Conservation (phyloP, 192 early-diverging fungal genomes). For the Dissophora ornata region DNA sequence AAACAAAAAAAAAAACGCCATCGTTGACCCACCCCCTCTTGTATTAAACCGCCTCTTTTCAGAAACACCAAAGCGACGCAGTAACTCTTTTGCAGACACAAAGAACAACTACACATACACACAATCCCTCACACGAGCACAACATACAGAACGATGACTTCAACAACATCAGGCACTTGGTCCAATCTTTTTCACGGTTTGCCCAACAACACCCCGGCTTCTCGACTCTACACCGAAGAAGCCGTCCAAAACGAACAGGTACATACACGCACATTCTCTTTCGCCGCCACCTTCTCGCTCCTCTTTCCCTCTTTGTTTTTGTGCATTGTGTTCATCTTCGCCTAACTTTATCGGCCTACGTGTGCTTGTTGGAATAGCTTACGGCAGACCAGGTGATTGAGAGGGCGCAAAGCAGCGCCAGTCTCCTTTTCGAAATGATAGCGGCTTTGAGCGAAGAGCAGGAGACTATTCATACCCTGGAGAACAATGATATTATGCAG, state of each 20-base stretch:
- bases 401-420: slow-evolving; percentile 35
- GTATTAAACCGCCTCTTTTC: too few species aligned
- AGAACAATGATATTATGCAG: slow-evolving; percentile 41
- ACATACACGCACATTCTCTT: too few species aligned
- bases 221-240: slow-evolving; percentile 37
- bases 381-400: slow-evolving; percentile 37
- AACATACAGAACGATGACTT: slow-evolving; percentile 18
- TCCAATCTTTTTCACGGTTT: slow-evolving; percentile 30
- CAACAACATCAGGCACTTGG: slow-evolving; percentile 30
- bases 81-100: too few species aligned
- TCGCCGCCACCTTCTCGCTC: too few species aligned
- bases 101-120: neutral
- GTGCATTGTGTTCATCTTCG: neutral
- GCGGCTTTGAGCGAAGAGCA: slow-evolving; percentile 15
- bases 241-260: slow-evolving; percentile 33
- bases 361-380: neutral
- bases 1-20: too few species aligned
- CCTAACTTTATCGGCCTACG: neutral
- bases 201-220: slow-evolving; percentile 29
- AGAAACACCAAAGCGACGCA: too few species aligned
- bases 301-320: neutral
- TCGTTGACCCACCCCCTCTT: too few species aligned
- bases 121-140: neutral
- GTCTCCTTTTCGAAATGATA: slow-evolving; percentile 37
- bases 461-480: slow-evolving; percentile 7